Evolutionary conservation across 768 basidiomycete genomes (phyloP), one percentile per base, ranked within the genome.

Genomic region (Galerina marginata): DNA sequence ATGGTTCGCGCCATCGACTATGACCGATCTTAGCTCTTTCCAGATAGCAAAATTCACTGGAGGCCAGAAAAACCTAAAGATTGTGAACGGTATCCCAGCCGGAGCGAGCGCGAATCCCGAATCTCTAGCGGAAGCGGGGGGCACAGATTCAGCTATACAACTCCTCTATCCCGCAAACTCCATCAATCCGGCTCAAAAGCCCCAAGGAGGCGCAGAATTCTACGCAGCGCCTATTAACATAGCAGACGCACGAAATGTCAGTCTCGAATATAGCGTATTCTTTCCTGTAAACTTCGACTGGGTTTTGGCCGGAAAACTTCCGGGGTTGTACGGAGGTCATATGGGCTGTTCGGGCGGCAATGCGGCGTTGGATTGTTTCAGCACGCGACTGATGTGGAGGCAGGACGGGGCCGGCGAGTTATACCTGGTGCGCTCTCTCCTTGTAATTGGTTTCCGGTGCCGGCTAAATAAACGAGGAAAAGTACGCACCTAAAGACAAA

Each of bases 341-440:
- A 76, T 69, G 3, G 81, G 78, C 16, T 93, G 91, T 69, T 91
- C 90, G 16, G 92, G 92, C 5, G 92, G 92, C 1, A 77, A 86
- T 64, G 79, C 81, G n/a, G 93, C 92, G 6, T 63, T 77, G 38
- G 79, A 82, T 45, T 96, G 94, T 67, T 96, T 92, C 69, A 92
- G 90, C 68, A 94, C 93, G 6, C 75, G 94, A 26, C 58, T 95
- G 64, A 95, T 96, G 94, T 95, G 90, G 89, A 79, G 90, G 40
- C 67, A 71, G 11, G 74, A 74, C 0, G 93, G 93, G 4, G 72
- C 71, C 0, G 93, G 93, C 4, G 94, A 95, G 67, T 74, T 92
- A 26, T 93, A 93, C 67, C 77, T 91, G 60, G 89, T 91, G 66
- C 57, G 85, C 79, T 40, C 44, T 40, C 39, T 14, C 23, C 60